Conservation (phyloP, 1,284 basidiomycete species). For the Leccinum insolens region DNA sequence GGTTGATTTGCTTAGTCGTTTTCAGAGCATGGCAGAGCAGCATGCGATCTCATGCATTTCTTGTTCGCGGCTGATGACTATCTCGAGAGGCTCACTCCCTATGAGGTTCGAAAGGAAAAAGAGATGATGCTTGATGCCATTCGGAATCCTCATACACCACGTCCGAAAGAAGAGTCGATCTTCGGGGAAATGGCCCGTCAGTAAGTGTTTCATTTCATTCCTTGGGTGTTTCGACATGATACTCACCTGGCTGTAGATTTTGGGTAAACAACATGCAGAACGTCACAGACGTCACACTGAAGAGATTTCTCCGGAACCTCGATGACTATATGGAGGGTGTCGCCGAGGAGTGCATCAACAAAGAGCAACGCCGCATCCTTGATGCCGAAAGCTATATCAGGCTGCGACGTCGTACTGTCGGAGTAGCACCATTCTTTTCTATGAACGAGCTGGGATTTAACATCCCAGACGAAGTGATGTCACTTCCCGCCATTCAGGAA, state of each 20-base stretch:
- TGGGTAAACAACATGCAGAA: background rate
- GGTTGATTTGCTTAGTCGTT: background rate
- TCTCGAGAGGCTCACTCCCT: background rate
- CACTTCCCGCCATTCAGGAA: background rate
- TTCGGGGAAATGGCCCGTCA: background rate
- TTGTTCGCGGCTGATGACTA: background rate
- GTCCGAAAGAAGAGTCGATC: background rate
- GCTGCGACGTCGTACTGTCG: background rate
- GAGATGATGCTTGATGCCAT: background rate
- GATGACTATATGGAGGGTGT: background rate
- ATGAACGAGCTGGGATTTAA: background rate
- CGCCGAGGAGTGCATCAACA: background rate
- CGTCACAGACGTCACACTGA: background rate
- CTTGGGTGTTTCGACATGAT: background rate
- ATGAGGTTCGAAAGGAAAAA: background rate
- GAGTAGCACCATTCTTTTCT: background rate
- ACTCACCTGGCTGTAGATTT: background rate
- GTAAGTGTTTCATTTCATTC: background rate
- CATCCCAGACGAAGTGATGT: background rate
- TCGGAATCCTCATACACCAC: background rate
- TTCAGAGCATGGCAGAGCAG: background rate
- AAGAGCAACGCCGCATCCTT: background rate
- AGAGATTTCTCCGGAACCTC: background rate
- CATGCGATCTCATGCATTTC: background rate
- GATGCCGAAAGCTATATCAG: background rate